A percentile compares a stretch with the other conserved stretches of the same genome.
phyloP scores from a whole-genome alignment of 129 eudicot genomes.

The Kitagawia praeruptora region DNA sequence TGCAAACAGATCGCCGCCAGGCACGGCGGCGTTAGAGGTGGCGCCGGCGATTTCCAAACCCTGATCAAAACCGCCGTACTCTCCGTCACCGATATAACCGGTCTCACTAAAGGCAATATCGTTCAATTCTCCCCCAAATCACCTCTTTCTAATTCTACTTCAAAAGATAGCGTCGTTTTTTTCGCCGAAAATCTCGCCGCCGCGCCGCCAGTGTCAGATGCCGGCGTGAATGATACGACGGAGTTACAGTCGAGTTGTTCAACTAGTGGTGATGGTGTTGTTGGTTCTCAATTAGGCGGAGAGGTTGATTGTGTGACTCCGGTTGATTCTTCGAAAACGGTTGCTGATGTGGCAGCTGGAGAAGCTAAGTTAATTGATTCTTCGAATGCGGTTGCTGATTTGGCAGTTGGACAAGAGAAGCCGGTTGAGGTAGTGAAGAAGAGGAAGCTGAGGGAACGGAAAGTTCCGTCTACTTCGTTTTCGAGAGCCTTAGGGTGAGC shows the following conservation, averaged over 20 bases:
- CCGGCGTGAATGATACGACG: background rate
- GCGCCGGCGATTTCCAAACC: constrained; percentile 29
- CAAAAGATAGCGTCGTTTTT: constrained; percentile 32
- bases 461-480: constrained; percentile 85
- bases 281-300: background rate
- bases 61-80: constrained; percentile 38
- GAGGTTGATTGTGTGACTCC: background rate
- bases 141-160: background rate
- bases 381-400: constrained; percentile 1
- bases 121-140: constrained; percentile 18
- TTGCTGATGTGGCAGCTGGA: background rate
- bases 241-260: background rate
- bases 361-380: background rate
- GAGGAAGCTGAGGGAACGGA: constrained; percentile 81
- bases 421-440: constrained; percentile 14
- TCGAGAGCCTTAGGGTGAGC: constrained; percentile 92
- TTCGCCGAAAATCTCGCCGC: constrained; percentile 20
- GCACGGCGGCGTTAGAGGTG: constrained; percentile 5
- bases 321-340: background rate
- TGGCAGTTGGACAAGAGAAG: constrained; percentile 14
- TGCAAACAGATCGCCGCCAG: constrained; percentile 42
- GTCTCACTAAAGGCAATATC: constrained; percentile 66
- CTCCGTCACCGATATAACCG: constrained; percentile 54
- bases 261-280: background rate
- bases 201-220: background rate